Base-by-base conservation (phyloP, 1,284 basidiomycete species). In the Trametes pubescens region DNA sequence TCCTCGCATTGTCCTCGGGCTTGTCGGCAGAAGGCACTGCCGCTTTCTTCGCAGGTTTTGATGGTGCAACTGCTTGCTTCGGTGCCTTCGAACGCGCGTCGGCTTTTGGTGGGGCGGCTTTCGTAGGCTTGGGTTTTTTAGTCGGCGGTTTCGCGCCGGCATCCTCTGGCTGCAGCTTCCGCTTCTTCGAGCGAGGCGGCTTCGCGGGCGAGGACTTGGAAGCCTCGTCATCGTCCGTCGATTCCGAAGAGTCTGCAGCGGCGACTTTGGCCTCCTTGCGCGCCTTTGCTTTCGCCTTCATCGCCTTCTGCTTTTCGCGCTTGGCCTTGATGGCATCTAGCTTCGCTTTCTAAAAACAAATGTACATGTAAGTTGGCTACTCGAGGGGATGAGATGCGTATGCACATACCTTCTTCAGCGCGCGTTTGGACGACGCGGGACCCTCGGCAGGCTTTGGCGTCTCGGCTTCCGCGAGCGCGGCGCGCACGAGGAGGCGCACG, bases 371-470 rank as follows among this genome's bases (percentile, higher is more conserved):
- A 22, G 24, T n/a, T 4, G 18, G 47, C 29, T 21, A 37, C 26
- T 16, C 1, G 18, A 5, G 62, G 35, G 3, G 6, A 8, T 18
- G 10, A 34, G 29, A 40, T 34, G 4, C 51, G 57, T 24, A 4
- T 14, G 52, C 22, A 68, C 80, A 32, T 69, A 85, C 86, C 71
- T 84, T 82, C 75, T 89, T 90, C 64, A 82, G 73, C 10, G 82
- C 82, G 54, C 89, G 81, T 68, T 85, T 89, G 4, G 89, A 90
- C 37, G 8, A 43, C 37, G 37, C 37, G 40, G 72, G 57, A 38
- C 48, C 57, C 10, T 59, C 59, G 7, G 35, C n/a, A 16, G 47
- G 21, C 44, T 65, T 61, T 57, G 60, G 43, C 37, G 61, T 43
- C 40, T 40, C 24, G 18, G 37, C 57, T 1, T 48, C 59, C 29